A percentile compares a stretch with the other conserved stretches of the same genome.
phyloP scores from a whole-genome alignment of 371 early-diverging fungal genomes.

The Batkoa obscura region DNA sequence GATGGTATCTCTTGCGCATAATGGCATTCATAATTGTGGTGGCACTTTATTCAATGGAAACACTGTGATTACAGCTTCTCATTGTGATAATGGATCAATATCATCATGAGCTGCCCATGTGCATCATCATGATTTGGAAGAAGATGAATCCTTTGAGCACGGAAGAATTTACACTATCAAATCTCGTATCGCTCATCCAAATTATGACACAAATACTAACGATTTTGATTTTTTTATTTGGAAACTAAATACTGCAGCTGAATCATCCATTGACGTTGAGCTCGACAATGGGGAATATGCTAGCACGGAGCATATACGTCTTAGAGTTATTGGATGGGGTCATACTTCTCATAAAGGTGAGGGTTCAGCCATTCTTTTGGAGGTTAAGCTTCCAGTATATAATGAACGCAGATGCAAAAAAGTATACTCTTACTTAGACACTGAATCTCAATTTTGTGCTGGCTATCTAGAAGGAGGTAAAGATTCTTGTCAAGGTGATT shows the following conservation, averaged over 20 bases:
- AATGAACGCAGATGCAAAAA: neutral
- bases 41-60: neutral
- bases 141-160: neutral
- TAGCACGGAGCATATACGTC: no score
- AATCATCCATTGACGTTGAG: neutral
- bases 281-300: neutral
- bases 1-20: slow-evolving; percentile 5
- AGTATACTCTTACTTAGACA: neutral
- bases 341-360: neutral
- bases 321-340: slow-evolving; percentile 3
- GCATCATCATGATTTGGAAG: neutral
- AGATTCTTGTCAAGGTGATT: slow-evolving; percentile 6
- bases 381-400: slow-evolving; percentile 4
- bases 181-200: neutral
- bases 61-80: slow-evolving; percentile 6
- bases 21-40: slow-evolving; percentile 5
- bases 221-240: neutral
- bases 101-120: neutral
- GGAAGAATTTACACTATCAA: neutral
- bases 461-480: slow-evolving; percentile 5
- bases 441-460: slow-evolving; percentile 1
- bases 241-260: neutral
- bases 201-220: neutral
- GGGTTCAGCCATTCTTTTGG: neutral
- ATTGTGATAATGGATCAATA: slow-evolving; percentile 1